These are phyloP conservation scores for Kwoniella sp. DNA, from an alignment of 768 basidiomycete species.

Conservation along the genomic window DNA sequence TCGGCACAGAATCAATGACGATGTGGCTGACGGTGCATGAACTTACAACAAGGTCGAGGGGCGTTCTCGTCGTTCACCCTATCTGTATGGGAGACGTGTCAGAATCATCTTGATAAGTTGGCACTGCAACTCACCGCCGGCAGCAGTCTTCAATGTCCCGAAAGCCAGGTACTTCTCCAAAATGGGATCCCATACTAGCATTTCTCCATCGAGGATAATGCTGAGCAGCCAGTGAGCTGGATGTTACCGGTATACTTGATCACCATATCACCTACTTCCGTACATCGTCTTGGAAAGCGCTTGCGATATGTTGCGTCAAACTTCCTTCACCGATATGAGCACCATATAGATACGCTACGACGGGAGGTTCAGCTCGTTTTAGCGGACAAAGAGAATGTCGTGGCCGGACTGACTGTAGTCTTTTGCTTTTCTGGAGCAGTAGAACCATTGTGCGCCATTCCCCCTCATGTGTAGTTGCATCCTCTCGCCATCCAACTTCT, in stretches of 20 bases:
- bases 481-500: slow-evolving; percentile 95
- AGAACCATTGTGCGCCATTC: slow-evolving; percentile 75
- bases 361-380: slow-evolving; percentile 83
- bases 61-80: slow-evolving; percentile 60
- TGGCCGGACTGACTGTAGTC: slow-evolving; percentile 36
- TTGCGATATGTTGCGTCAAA: slow-evolving; percentile 80
- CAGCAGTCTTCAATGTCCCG: slow-evolving; percentile 89
- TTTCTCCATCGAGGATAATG: slow-evolving; percentile 93
- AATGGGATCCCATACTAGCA: slow-evolving; percentile 96
- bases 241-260: not conserved
- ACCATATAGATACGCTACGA: slow-evolving; percentile 80
- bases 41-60: slow-evolving; percentile 88
- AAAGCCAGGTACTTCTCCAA: slow-evolving; percentile 87
- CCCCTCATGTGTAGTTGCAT: slow-evolving; percentile 94
- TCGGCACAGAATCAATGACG: not conserved
- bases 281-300: slow-evolving; percentile 72
- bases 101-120: not conserved
- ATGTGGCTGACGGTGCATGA: not conserved
- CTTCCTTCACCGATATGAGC: slow-evolving; percentile 76
- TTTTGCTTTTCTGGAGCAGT: slow-evolving; percentile 75
- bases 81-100: slow-evolving; percentile 53
- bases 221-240: slow-evolving; percentile 58
- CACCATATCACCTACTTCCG: slow-evolving; percentile 75
- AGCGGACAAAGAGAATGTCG: not conserved
- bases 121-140: slow-evolving; percentile 64